Base-by-base conservation (phyloP, 768 basidiomycete species). In the Boletus barrowsii region DNA sequence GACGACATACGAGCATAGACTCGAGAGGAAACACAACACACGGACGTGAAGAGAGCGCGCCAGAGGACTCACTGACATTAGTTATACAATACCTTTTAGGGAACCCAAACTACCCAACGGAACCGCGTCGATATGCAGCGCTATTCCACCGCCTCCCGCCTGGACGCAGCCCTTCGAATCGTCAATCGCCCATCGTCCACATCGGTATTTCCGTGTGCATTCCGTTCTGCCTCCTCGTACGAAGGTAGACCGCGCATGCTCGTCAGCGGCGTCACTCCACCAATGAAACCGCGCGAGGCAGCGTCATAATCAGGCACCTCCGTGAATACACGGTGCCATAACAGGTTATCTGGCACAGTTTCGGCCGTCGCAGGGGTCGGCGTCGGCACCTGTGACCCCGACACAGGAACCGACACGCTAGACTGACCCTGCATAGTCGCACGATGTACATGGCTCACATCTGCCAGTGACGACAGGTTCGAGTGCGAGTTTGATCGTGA, bases 251-350 rank as follows among this genome's bases (percentile, higher is more conserved):
- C 92, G 26, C 75, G 76, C 75, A 87, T 77, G 62, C 88, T 87
- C 62, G 79, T 79, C 64, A 93, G 70, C 15, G 96, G 93, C 10
- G 88, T 85, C n/a, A 95, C 86, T 6, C 94, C 93, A 8, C 94
- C 94, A 26, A 95, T 78, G 71, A 95, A 96, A 7, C 93, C 94
- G 14, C 88, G 76, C 56, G 87, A 83, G 3, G 95, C 92, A 43
- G 90, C 79, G 18, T 79, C 79, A 69, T 98, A 98, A 60, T 90
- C 84, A 2, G 96, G 96, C 17, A 97, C 90, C 75, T 79, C 83
- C 59, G 80, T 89, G 62, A 83, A 86, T 44, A 83, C 82, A 20
- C 84, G 78, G 58, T 83, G 82, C 54, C 87, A 73, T 58, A 82
- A 58, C 58, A 69, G 64, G 15, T 67, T 66, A 51, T 67, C 69